A percentile compares a stretch with the other conserved stretches of the same genome.
Conservation (phyloP, 805 yeast genomes). For the Tetrapisispora iriomotensis region DNA sequence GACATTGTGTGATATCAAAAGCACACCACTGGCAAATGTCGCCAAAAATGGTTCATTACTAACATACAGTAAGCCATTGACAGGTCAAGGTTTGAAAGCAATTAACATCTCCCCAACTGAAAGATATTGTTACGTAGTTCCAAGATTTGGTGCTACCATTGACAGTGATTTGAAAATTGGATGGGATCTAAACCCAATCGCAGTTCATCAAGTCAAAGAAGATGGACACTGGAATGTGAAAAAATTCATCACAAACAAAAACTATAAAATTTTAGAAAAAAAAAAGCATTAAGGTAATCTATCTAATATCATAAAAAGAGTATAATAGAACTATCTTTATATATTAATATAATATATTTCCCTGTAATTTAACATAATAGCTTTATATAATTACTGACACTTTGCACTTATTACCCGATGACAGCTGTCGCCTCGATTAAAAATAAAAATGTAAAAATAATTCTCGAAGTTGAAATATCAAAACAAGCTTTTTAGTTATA, state of each 20-base stretch:
- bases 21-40: constrained; percentile 66
- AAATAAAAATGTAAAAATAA: too few relatives aligned
- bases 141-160: constrained; percentile 74
- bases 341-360: too few relatives aligned
- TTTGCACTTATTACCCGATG: too few relatives aligned
- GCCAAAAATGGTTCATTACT: constrained; percentile 64
- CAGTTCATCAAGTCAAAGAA: constrained; percentile 60
- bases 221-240: constrained; percentile 56
- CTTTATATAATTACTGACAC: too few relatives aligned
- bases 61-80: constrained; percentile 78
- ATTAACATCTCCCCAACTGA: constrained; percentile 53
- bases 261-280: constrained; percentile 12
- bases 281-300: constrained; percentile 6
- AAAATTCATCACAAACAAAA: constrained; percentile 24
- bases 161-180: constrained; percentile 75
- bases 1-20: constrained; percentile 65
- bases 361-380: too few relatives aligned
- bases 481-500: too few relatives aligned
- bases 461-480: too few relatives aligned
- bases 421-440: too few relatives aligned
- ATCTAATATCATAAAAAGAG: too few relatives aligned
- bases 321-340: too few relatives aligned
- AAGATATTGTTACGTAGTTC: constrained; percentile 83
- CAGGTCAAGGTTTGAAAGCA: constrained; percentile 81
- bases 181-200: constrained; percentile 81